Base-by-base conservation (phyloP, 2,329 filamentous ascomycete genomes). In the Exophiala lecanii-corni region DNA sequence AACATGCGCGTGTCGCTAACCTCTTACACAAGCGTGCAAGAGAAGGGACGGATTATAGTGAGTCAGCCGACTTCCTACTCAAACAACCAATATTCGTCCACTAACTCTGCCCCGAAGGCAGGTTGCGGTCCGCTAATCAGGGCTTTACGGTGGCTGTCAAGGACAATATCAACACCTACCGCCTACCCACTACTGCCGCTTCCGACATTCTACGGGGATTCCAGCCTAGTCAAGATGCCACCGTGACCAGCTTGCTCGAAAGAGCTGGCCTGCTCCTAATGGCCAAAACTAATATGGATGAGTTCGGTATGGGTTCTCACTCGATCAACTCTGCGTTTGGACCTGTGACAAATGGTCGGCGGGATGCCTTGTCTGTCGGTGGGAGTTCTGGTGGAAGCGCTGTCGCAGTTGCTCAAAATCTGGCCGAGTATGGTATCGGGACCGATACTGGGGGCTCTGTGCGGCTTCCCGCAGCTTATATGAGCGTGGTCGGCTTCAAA, bases 371-470 rank as follows among this genome's bases (percentile, higher is more conserved):
- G 18, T 92, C 88, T 1, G 83, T 85, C 0, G 89, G 89, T 26
- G 89, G 89, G 20, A 96, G 89, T 62, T 97, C 91, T 3, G 92
- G 92, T 31, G 92, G 92, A 13, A 96, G 89, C 62, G 92, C 92
- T 2, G 78, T 94, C 7, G 87, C 88, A 10, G 86, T 97, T 26
- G 47, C 51, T 42, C 23, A 42, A 21, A n/a, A 40, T 12, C 20
- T 47, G 16, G 33, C 41, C 31, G 47, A 41, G 47, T 75, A 74
- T 26, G 89, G 89, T 5, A 68, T 98, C 19, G 92, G 92, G 13
- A 97, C 92, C 15, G 92, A 98, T 61, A 98, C 89, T 0, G 89
- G 89, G 52, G 89, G 89, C 10, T 94, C 86, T 1, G 84, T 96
- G 36, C 76, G 89, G 45, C 73, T 96, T 36, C 89, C 89, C 0